Percentiles rank a stretch among this genome's conserved stretches.
Conservation (phyloP, 495 filamentous ascomycete genomes). For the Aspergillus saccharolyticus region DNA sequence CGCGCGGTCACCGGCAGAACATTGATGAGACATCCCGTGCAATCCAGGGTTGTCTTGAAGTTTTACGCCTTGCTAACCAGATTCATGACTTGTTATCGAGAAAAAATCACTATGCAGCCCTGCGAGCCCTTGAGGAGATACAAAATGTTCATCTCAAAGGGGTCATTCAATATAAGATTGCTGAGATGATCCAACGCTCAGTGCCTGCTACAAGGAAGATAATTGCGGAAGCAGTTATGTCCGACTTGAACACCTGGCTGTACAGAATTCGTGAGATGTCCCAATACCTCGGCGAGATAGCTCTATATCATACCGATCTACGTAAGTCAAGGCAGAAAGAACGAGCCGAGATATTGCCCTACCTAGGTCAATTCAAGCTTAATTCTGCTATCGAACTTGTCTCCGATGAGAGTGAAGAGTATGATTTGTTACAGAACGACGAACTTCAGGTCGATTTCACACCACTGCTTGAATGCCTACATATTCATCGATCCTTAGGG, state of each 20-base stretch:
- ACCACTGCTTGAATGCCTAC: constrained; percentile 89
- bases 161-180: constrained; percentile 89
- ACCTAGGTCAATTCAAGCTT: constrained; percentile 75
- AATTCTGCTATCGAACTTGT: constrained; percentile 96
- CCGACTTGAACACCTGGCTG: constrained; percentile 96
- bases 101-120: constrained; percentile 92
- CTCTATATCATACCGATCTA: constrained; percentile 89
- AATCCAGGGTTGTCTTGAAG: constrained; percentile 84
- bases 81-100: constrained; percentile 83
- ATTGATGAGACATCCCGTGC: constrained; percentile 90
- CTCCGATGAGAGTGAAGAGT: constrained; percentile 91
- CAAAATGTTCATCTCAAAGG: constrained; percentile 95
- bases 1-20: constrained; percentile 85
- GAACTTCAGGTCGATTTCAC: constrained; percentile 91
- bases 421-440: constrained; percentile 89
- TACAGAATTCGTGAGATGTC: constrained; percentile 93
- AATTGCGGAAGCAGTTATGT: constrained; percentile 95
- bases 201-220: constrained; percentile 88
- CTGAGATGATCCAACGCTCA: constrained; percentile 90
- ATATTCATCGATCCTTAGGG: constrained; percentile 93
- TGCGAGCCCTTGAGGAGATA: constrained; percentile 90
- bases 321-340: constrained; percentile 80
- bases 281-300: constrained; percentile 92
- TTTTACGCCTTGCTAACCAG: constrained; percentile 87
- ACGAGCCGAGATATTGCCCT: constrained; percentile 63